Base-by-base conservation (phyloP, 2,329 filamentous ascomycete genomes). In the Calonectria naviculata region DNA sequence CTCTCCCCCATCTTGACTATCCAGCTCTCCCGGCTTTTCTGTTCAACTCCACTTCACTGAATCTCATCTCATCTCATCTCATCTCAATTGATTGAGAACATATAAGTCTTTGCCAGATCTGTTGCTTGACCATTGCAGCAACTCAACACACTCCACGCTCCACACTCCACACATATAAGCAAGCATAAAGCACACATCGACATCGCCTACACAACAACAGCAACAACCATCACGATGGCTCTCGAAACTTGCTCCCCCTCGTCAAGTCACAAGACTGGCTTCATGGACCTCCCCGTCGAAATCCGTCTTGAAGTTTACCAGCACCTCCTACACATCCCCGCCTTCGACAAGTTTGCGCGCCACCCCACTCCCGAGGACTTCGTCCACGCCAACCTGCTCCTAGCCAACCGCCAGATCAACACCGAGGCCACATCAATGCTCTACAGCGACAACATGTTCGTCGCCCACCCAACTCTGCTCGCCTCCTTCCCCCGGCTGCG, bases 281-380 rank as follows among this genome's bases (percentile, higher is more conserved):
- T 87, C 72, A 81, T 87, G 44, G 79, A 80, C 64, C 81, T 88
- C 28, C 85, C 85, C 38, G 74, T 83, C 58, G 86, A 88, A 75
- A 80, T 88, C 74, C 85, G 86, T 44, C 82, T 86, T 68, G 81
- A 87, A 66, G 85, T 87, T 72, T 87, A 87, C 80, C 69, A 77
- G 26, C 77, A 83, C 72, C 85, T 87, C 62, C 84, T 87, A 67
- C 70, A 78, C 72, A 78, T 84, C 52, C 74, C 79, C 6, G 82
- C 81, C 47, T 78, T 76, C 73, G 75, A 75, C 70, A 72, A 75
- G 67, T 74, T 75, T 71, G 61, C 71, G 69, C 65, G 67, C 70
- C 68, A 66, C 58, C 62, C 65, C 46, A 64, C 58, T 9, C 69
- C 71, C n/a, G 71, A 70, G 38, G 62, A 71, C 68, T 60, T 73